Evolutionary conservation across 495 filamentous ascomycete species (phyloP).

Genomic region (Wilcoxina mikolae): DNA sequence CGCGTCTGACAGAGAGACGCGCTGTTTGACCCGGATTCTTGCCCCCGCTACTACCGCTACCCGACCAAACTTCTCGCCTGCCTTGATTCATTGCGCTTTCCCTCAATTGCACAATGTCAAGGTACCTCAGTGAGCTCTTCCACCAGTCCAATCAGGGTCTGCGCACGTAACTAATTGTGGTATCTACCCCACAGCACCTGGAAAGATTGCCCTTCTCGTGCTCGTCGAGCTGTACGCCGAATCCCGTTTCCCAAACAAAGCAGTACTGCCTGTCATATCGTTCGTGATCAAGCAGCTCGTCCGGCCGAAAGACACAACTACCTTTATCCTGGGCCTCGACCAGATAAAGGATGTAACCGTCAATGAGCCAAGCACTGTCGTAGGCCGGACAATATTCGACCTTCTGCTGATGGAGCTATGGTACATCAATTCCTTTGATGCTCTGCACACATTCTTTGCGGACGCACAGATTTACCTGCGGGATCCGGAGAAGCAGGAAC

Average conservation of each 20-base stretch:
- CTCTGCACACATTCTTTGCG: slow-evolving; percentile 54
- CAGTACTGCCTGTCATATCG: slow-evolving; percentile 67
- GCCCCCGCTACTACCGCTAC: no score
- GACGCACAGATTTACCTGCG: slow-evolving; percentile 41
- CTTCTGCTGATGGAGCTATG: slow-evolving; percentile 70
- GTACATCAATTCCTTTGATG: slow-evolving; percentile 66
- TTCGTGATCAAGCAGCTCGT: slow-evolving; percentile 68
- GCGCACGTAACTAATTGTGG: background rate
- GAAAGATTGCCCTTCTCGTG: slow-evolving; percentile 67
- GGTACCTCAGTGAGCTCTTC: slow-evolving; percentile 5
- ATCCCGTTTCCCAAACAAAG: slow-evolving; percentile 53
- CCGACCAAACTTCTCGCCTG: no score
- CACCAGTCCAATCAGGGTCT: background rate
- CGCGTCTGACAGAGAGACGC: no score
- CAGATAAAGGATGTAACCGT: slow-evolving; percentile 23
- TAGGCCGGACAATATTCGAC: slow-evolving; percentile 69
- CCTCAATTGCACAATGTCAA: slow-evolving; percentile 5
- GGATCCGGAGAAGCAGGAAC: slow-evolving; percentile 22
- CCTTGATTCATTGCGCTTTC: no score
- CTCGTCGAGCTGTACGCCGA: slow-evolving; percentile 69
- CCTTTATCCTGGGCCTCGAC: slow-evolving; percentile 45
- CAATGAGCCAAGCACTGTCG: slow-evolving; percentile 22
- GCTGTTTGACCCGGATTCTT: no score
- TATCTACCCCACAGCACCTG: slow-evolving; percentile 38
- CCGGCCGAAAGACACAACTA: slow-evolving; percentile 33